Percentiles rank a stretch among this genome's conserved stretches.
phyloP scores from a whole-genome alignment of 2,329 filamentous ascomycete genomes.

The Ophiosphaerella herpotricha region DNA sequence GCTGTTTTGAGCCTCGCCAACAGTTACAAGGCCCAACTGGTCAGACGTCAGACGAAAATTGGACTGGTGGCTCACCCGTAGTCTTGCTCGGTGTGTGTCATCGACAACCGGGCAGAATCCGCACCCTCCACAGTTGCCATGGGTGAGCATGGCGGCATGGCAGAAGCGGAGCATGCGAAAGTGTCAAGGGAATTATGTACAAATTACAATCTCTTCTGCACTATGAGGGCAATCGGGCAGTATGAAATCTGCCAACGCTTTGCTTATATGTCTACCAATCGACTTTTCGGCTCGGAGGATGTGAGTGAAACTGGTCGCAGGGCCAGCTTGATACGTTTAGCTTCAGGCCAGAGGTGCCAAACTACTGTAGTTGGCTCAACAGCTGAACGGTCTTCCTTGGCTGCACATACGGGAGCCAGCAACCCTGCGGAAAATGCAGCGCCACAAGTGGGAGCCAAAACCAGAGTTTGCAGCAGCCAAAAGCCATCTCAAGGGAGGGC shows the following conservation, averaged over 20 bases:
- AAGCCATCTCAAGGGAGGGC: conserved; percentile 38
- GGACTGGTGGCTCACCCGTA: conserved; percentile 9
- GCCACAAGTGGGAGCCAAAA: conserved; percentile 42
- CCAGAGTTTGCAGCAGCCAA: conserved; percentile 38
- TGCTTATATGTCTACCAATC: background rate
- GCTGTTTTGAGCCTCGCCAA: conserved; percentile 29
- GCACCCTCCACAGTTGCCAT: too few relatives aligned
- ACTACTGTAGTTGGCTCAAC: conserved; percentile 26
- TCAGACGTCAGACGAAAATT: conserved; percentile 23
- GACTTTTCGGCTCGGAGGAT: background rate
- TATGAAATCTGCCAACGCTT: background rate
- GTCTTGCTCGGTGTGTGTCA: conserved; percentile 3
- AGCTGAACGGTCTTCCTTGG: conserved; percentile 28
- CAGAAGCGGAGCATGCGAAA: background rate
- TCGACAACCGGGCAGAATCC: background rate
- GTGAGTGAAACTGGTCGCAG: conserved; percentile 8
- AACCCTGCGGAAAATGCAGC: conserved; percentile 38
- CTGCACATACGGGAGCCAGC: conserved; percentile 37
- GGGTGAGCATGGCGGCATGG: too few relatives aligned
- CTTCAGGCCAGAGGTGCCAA: conserved; percentile 23
- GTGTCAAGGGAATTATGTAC: background rate
- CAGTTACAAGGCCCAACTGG: conserved; percentile 30
- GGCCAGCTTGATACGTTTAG: conserved; percentile 17
- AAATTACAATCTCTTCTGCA: background rate
- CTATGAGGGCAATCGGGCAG: background rate